Percentiles rank a stretch among this genome's conserved stretches.
Evolutionary conservation across 2,329 filamentous ascomycete genomes (phyloP).

Genomic region (Alternaria ethzedia): DNA sequence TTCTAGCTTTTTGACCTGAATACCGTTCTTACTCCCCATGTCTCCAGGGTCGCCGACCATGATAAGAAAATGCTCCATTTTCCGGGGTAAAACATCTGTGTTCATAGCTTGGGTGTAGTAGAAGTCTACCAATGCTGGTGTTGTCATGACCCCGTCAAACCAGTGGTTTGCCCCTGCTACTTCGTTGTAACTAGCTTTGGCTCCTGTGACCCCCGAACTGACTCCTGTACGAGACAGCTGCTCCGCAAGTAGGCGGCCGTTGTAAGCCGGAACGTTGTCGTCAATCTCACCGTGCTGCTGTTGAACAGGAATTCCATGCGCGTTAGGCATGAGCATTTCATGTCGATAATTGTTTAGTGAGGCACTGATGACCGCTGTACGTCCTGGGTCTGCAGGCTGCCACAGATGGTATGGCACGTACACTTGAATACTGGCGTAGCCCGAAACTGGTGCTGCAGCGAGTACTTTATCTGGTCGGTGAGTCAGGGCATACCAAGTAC

Average conservation of each 20-base stretch:
- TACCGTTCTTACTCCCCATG: conserved; percentile 59
- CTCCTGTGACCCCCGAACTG: conserved; percentile 40
- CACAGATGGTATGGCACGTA: conserved; percentile 66
- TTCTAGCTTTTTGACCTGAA: conserved; percentile 58
- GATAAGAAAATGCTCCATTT: conserved; percentile 52
- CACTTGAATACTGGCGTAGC: conserved; percentile 64
- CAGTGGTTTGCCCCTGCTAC: conserved; percentile 38
- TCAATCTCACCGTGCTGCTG: conserved; percentile 64
- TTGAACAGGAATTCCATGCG: conserved; percentile 59
- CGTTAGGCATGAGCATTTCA: conserved; percentile 61
- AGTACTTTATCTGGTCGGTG: conserved; percentile 64
- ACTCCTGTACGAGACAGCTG: conserved; percentile 45
- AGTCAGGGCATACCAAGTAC: conserved; percentile 63
- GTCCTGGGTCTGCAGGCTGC: conserved; percentile 60
- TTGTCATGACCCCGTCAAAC: conserved; percentile 58
- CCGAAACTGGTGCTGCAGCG: conserved; percentile 63
- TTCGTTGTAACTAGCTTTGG: conserved; percentile 57
- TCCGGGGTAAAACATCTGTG: conserved; percentile 22
- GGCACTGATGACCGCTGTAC: conserved; percentile 55
- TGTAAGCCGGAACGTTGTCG: conserved; percentile 65
- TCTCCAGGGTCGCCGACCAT: conserved; percentile 60
- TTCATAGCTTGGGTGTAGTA: conserved; percentile 49
- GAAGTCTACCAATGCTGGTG: conserved; percentile 56
- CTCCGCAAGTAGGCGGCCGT: conserved; percentile 62
- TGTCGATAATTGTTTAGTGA: conserved; percentile 61